A percentile compares a stretch with the other conserved stretches of the same genome.
phyloP scores from a whole-genome alignment of 495 filamentous ascomycete species.

The Patellaria atrata region DNA sequence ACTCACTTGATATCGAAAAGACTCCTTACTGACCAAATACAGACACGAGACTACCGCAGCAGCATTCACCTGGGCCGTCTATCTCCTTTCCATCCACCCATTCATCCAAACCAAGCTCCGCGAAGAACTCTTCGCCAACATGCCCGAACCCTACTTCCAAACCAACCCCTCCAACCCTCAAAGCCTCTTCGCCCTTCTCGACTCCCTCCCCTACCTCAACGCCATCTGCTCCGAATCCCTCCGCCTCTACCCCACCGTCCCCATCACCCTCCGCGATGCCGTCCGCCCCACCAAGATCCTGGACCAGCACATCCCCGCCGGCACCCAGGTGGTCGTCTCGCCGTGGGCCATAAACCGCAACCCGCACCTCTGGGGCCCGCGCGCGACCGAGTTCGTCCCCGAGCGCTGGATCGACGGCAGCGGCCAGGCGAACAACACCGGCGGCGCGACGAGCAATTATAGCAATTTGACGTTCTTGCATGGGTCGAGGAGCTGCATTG shows the following conservation, averaged over 20 bases:
- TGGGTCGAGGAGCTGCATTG: conserved; percentile 26
- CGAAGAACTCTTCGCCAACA: conserved; percentile 31
- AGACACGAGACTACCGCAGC: conserved; percentile 41
- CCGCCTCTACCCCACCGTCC: conserved; percentile 33
- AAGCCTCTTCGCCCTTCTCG: conserved; percentile 28
- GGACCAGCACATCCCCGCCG: conserved; percentile 16
- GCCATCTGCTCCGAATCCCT: conserved; percentile 32
- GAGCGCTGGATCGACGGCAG: conserved; percentile 23
- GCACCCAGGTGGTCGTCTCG: conserved; percentile 16
- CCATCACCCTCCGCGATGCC: conserved; percentile 34
- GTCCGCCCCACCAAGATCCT: conserved; percentile 32
- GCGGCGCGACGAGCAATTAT: conserved; percentile 20
- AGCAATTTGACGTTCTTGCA: conserved; percentile 23
- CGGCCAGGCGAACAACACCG: conserved; percentile 14
- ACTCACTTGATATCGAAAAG: conserved; percentile 1
- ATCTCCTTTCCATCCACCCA: conserved; percentile 35
- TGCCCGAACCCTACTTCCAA: conserved; percentile 26
- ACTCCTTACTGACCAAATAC: conserved; percentile 1
- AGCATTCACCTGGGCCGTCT: conserved; percentile 39
- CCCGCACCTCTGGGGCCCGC: conserved; percentile 19
- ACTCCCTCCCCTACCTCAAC: conserved; percentile 38
- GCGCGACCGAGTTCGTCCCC: conserved; percentile 19
- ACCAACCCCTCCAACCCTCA: background rate
- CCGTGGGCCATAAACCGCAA: conserved; percentile 25
- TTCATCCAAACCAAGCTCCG: conserved; percentile 34